Conservation (phyloP, 108 stramenopile species). For the Nannochloropsis salina region DNA sequence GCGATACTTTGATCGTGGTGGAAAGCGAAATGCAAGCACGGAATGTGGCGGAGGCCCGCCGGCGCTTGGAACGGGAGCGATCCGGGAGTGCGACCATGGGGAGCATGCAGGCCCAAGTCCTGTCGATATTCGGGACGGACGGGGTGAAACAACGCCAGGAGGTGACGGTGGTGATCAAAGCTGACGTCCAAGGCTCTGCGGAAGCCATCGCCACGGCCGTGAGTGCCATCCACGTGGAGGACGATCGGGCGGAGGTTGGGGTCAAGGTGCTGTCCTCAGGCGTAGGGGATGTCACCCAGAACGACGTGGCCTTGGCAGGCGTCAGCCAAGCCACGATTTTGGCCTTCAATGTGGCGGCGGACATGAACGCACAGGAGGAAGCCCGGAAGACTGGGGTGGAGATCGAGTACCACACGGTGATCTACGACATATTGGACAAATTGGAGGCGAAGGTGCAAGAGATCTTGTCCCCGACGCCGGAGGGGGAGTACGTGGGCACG, state of each 20-base stretch:
- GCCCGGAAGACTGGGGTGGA: conserved; percentile 67
- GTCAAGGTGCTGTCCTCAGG: conserved; percentile 40
- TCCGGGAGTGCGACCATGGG: conserved; percentile 54
- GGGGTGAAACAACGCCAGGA: conserved; percentile 65
- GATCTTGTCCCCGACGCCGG: conserved; percentile 81
- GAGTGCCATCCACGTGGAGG: conserved; percentile 29
- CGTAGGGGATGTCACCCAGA: conserved; percentile 49
- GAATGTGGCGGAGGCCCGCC: conserved; percentile 40
- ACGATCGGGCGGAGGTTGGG: conserved; percentile 29
- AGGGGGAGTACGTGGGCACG: conserved; percentile 80
- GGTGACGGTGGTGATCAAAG: conserved; percentile 43
- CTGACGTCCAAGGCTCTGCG: conserved; percentile 45
- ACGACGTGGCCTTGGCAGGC: conserved; percentile 55
- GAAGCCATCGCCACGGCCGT: conserved; percentile 34
- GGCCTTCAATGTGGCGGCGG: conserved; percentile 83
- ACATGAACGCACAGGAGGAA: conserved; percentile 76
- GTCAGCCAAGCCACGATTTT: conserved; percentile 78
- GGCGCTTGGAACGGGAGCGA: conserved; percentile 28
- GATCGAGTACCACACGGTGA: conserved; percentile 82
- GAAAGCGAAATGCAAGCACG: conserved; percentile 37
- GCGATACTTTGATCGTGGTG: conserved; percentile 67
- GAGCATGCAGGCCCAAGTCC: conserved; percentile 69
- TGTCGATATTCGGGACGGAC: conserved; percentile 61
- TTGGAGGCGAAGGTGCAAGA: conserved; percentile 78
- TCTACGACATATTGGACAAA: conserved; percentile 88